Evolutionary conservation across 2,329 filamentous ascomycete species (phyloP).

Genomic region (Exutisphaerella laricina): DNA sequence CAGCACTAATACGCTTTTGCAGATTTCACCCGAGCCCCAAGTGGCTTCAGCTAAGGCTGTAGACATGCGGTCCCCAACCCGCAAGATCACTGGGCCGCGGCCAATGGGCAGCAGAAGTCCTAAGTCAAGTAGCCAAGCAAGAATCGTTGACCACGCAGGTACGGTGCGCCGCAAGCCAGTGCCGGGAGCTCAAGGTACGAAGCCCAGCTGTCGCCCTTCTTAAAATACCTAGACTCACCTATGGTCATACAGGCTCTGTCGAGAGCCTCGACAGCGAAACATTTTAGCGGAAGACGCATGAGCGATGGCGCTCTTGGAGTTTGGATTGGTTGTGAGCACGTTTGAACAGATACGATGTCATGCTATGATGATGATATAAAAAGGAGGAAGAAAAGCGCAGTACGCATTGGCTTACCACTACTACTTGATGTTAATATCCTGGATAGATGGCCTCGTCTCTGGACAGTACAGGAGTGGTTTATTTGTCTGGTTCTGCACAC

Average conservation of each 20-base stretch:
- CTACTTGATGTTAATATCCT: too few relatives aligned
- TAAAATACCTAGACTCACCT: background rate
- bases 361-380: too few relatives aligned
- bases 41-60: constrained; percentile 25
- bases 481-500: too few relatives aligned
- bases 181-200: constrained; percentile 21
- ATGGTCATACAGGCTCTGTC: constrained; percentile 12
- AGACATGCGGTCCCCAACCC: constrained; percentile 32
- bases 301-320: background rate
- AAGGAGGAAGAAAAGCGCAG: too few relatives aligned
- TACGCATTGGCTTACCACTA: too few relatives aligned
- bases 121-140: constrained; percentile 11
- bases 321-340: too few relatives aligned
- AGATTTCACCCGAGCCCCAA: constrained; percentile 29
- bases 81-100: constrained; percentile 46
- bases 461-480: too few relatives aligned
- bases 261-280: constrained; percentile 23
- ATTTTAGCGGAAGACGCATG: constrained; percentile 12
- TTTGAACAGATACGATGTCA: too few relatives aligned
- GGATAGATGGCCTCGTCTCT: too few relatives aligned
- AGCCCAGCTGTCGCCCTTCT: background rate
- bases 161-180: constrained; percentile 30
- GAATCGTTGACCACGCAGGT: constrained; percentile 15
- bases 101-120: constrained; percentile 42
- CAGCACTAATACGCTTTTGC: background rate